These are phyloP conservation scores for Talaromyces liani DNA, from an alignment of 495 filamentous ascomycete species.

Conservation along the genomic window DNA sequence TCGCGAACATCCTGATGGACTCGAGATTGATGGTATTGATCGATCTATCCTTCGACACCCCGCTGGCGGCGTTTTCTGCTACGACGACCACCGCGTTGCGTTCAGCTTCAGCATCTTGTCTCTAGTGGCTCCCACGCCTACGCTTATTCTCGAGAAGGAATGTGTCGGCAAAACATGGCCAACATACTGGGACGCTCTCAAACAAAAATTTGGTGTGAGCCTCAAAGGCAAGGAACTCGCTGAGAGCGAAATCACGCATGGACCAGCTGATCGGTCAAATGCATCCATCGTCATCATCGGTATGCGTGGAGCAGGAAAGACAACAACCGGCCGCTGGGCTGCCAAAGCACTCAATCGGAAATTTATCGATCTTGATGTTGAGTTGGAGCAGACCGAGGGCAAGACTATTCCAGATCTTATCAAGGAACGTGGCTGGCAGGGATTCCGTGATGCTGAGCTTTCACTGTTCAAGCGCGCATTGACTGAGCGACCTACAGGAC, in stretches of 20 bases:
- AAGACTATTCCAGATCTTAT: conserved; percentile 84
- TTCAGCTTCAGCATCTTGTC: conserved; percentile 97
- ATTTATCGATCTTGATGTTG: conserved; percentile 79
- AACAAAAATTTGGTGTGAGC: conserved; percentile 63
- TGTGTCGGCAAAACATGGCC: conserved; percentile 99
- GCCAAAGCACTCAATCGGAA: conserved; percentile 64
- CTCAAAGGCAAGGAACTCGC: conserved; percentile 65
- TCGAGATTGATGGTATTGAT: conserved; percentile 70
- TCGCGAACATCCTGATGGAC: conserved; percentile 84
- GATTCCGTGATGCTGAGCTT: conserved; percentile 77
- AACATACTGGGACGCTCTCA: conserved; percentile 92
- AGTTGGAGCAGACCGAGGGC: conserved; percentile 65
- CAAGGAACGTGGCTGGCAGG: conserved; percentile 72
- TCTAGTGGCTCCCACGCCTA: conserved; percentile 61
- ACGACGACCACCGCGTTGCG: conserved; percentile 95
- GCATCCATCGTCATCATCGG: conserved; percentile 87
- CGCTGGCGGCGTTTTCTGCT: conserved; percentile 71
- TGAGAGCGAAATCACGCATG: conserved; percentile 24
- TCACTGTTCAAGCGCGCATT: conserved; percentile 63
- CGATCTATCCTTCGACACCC: conserved; percentile 54
- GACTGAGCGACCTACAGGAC: conserved; percentile 61
- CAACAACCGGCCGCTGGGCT: conserved; percentile 83
- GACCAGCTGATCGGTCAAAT: conserved; percentile 25
- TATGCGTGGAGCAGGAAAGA: conserved; percentile 97
- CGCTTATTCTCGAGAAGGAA: conserved; percentile 78